Evolutionary conservation across 352 stramenopile species (phyloP).

Genomic region (Phytophthora pseudosyringae): DNA sequence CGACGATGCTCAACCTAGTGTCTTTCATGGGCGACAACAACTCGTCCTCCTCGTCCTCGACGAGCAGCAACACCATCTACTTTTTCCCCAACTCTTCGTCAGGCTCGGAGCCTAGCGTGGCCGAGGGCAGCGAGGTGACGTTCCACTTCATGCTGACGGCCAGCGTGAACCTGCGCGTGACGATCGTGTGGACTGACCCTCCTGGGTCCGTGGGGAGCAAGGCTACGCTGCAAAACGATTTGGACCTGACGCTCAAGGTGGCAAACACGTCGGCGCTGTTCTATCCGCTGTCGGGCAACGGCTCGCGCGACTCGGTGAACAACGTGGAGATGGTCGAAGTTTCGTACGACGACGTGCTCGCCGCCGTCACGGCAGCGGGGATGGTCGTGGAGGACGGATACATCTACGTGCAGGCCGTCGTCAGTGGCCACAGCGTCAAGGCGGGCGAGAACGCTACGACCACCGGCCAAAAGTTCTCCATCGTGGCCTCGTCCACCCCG

Average conservation of each 20-base stretch:
- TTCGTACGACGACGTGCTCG: slow-evolving; percentile 55
- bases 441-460: slow-evolving; percentile 49
- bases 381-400: slow-evolving; percentile 39
- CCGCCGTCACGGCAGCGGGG: slow-evolving; percentile 34
- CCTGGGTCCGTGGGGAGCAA: slow-evolving; percentile 59
- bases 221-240: slow-evolving; percentile 69
- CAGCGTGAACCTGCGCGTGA: slow-evolving; percentile 66
- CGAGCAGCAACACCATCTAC: slow-evolving; percentile 47
- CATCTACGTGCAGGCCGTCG: slow-evolving; percentile 68
- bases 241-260: slow-evolving; percentile 69
- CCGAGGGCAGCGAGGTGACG: slow-evolving; percentile 47
- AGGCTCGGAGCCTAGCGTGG: slow-evolving; percentile 62
- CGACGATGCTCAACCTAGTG: slow-evolving; percentile 65
- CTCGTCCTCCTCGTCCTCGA: slow-evolving; percentile 15
- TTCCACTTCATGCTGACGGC: slow-evolving; percentile 68
- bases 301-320: slow-evolving; percentile 66
- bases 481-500: slow-evolving; percentile 80
- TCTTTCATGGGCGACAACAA: slow-evolving; percentile 43
- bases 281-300: slow-evolving; percentile 68
- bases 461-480: slow-evolving; percentile 66
- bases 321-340: slow-evolving; percentile 86
- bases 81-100: slow-evolving; percentile 58
- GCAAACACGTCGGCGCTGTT: slow-evolving; percentile 58
- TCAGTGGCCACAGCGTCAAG: slow-evolving; percentile 73
- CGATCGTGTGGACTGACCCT: slow-evolving; percentile 76